Conservation (phyloP, 257 asterid species). For the Jacaranda mimosifolia region DNA sequence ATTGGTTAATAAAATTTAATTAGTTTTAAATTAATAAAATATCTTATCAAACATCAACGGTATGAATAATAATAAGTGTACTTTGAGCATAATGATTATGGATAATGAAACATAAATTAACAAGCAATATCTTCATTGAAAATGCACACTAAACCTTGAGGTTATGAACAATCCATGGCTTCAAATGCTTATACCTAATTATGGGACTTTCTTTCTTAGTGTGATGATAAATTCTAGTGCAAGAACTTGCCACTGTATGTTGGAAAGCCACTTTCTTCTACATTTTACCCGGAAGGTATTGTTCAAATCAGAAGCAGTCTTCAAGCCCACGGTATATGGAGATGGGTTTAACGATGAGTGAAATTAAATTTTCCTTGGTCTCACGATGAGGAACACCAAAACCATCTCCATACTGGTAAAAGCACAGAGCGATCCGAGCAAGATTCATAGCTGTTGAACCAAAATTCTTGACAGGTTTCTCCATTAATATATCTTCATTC, state of each 20-base stretch:
- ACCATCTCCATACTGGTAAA: slow-evolving; percentile 40
- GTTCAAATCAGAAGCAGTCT: neutral
- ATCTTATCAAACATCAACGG: no score
- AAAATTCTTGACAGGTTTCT: slow-evolving; percentile 36
- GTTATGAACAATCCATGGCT: neutral
- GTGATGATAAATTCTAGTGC: no score
- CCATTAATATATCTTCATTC: slow-evolving; percentile 48
- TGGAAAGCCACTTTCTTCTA: no score
- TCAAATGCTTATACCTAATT: neutral
- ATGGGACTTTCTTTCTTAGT: neutral
- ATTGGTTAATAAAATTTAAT: no score
- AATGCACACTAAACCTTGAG: neutral
- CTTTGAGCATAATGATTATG: no score
- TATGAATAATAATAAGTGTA: no score
- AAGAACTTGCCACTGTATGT: no score
- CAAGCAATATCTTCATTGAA: neutral
- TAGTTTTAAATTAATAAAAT: no score
- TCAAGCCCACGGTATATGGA: slow-evolving; percentile 1
- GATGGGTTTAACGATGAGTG: slow-evolving; percentile 4
- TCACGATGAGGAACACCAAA: no score
- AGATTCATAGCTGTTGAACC: slow-evolving; percentile 47
- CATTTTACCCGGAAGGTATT: no score
- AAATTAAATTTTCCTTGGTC: no score
- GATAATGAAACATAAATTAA: no score
- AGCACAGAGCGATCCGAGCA: slow-evolving; percentile 48